Base-by-base conservation (phyloP, 2,329 filamentous ascomycete genomes). In the Elsinoe batatas region DNA sequence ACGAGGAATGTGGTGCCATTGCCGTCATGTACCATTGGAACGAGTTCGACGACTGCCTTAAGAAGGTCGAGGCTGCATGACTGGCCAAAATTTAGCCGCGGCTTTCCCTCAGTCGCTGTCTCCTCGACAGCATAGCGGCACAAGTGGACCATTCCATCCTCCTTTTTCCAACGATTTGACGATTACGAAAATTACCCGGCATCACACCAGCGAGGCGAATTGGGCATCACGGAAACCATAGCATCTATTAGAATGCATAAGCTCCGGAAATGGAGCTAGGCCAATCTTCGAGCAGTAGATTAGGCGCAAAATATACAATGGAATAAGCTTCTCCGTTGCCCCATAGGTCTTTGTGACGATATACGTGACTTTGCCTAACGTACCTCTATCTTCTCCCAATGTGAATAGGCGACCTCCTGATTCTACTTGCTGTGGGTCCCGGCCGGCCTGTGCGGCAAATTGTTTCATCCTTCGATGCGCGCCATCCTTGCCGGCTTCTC, bases 1-100 rank as follows among this genome's bases (percentile, higher is more conserved):
- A 67, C 43, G 71, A 76, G 63, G 67, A 75, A 66, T 74, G 71
- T 65, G 75, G 75, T 63, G 72, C 71, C 49, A 67, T 68, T 36
- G 68, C 67, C 60, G 67, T 77, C 69, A 77, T 78, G 75, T 72
- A 75, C 67, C 68, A 77, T 69, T 78, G 75, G 75, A 71, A 70
- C 62, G 74, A 77, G 63, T 77, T 77, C 67, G 70, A 66, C 56
- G 71, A 75, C 59, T 70, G 66, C 63, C 65, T 77, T 60, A 74
- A 73, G 72, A 71, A 72, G 68, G 70, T 76, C 46, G 74, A 76
- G 71, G 66, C 61, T 36, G 58, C 54, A 35, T 58, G 57, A 59
- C 57, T 50, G 33, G 58, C 57, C 15, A 56, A 53, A 20, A 50
- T 38, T 20, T 40, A 59, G 56, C 22, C 57, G 32, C 11, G 18